Evolutionary conservation across 345 rosid species (phyloP).

Genomic region (Rhizophora mangle): DNA sequence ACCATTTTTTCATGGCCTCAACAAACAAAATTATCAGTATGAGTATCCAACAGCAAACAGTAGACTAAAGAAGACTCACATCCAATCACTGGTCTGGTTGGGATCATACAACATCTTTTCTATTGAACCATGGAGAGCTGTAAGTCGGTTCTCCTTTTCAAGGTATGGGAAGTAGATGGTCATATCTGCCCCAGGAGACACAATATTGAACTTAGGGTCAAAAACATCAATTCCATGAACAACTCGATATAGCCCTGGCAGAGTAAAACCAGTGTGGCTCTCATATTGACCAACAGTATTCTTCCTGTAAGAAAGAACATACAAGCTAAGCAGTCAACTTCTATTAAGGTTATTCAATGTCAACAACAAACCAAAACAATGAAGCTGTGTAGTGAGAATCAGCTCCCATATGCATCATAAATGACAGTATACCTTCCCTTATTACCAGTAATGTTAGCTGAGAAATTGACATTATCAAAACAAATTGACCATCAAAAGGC

Average conservation of each 20-base stretch:
- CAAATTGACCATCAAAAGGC: not conserved
- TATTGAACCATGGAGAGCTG: constrained; percentile 78
- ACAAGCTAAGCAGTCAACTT: constrained; percentile 16
- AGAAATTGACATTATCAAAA: not conserved
- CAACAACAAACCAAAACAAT: not conserved
- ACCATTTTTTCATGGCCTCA: not conserved
- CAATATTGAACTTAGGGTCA: constrained; percentile 97
- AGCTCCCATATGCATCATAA: not conserved
- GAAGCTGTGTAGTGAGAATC: not conserved
- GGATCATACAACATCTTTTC: constrained; percentile 77
- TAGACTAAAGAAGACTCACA: constrained; percentile 49
- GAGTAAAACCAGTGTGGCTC: constrained; percentile 88
- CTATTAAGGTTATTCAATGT: not conserved
- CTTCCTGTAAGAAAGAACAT: constrained; percentile 50
- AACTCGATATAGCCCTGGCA: constrained; percentile 88
- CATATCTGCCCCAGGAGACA: constrained; percentile 99
- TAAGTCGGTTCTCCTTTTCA: constrained; percentile 62
- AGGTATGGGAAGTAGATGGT: constrained; percentile 77
- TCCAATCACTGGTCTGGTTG: constrained; percentile 66
- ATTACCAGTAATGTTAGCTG: no score
- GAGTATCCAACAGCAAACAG: not conserved
- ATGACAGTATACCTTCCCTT: not conserved
- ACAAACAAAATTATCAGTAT: not conserved
- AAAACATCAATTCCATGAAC: constrained; percentile 97
- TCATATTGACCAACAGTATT: constrained; percentile 97